Percentiles rank a stretch among this genome's conserved stretches.
These are phyloP conservation scores for Aureoboletus auriporus DNA, from an alignment of 768 basidiomycete genomes.

Conservation along the genomic window DNA sequence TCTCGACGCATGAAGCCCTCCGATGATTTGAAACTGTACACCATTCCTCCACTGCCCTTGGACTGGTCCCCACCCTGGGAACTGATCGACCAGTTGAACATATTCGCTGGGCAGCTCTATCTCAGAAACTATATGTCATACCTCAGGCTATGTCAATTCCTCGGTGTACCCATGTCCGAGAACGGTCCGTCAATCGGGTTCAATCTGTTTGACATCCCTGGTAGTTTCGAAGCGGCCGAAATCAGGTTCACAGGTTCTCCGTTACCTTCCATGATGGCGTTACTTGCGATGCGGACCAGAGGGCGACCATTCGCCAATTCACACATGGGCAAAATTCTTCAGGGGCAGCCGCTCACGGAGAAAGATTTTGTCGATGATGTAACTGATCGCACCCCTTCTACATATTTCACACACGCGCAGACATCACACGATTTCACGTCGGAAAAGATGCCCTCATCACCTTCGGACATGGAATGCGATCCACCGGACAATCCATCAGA, in stretches of 20 bases:
- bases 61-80: not conserved
- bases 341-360: not conserved
- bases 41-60: not conserved
- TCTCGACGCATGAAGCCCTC: not conserved
- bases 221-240: slow-evolving; percentile 1
- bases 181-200: not conserved
- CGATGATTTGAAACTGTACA: not conserved
- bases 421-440: too few relatives aligned
- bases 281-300: not conserved
- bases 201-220: slow-evolving; percentile 3
- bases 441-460: too few relatives aligned
- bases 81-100: slow-evolving; percentile 1
- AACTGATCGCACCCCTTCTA: too few relatives aligned
- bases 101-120: slow-evolving; percentile 27
- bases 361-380: not conserved
- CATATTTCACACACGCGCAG: too few relatives aligned
- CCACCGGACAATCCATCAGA: too few relatives aligned
- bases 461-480: too few relatives aligned
- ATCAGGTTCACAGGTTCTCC: slow-evolving; percentile 30
- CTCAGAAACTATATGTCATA: not conserved
- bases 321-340: not conserved
- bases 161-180: not conserved
- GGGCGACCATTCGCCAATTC: not conserved
- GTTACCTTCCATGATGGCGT: not conserved
- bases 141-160: not conserved